Evolutionary conservation across 805 yeast species (phyloP), one percentile per base, ranked within the genome.

Genomic region (Starmerella powellii): DNA sequence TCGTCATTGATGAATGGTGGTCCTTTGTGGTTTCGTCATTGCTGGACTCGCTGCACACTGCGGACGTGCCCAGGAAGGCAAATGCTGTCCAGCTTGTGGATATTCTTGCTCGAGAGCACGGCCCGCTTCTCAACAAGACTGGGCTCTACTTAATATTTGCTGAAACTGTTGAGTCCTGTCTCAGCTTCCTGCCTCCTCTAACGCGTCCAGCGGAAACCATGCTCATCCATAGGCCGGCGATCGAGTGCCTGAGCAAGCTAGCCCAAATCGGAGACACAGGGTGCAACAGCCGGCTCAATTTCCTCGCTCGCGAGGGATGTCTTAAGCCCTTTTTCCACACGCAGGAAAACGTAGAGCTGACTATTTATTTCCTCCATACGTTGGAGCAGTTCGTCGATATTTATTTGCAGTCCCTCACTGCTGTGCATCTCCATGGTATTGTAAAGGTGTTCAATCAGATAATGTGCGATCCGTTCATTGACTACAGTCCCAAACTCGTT

Each of bases 201-300:
- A 46, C 44, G 2, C 41, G 41, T 8, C 41, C 49, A 2, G 41
- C 40, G 2, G 41, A 47, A 11, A 45, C 62, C 5, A 41, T 33
- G 24, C 26, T 17, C 5, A 26, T 59, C 11, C 42, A 51, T 5
- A 33, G 46, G n/a, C 44, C 62, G 44, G 68, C 75, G 31, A 63
- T 62, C n/a, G 61, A 58, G 2, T 72, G 71, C 33, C 68, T 60
- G 45, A 63, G 63, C 41, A 67, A 61, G 37, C 66, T 65, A 3
- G 72, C 58, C n/a, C n/a, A 33, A n/a, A n/a, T n/a, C n/a, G n/a
- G n/a, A n/a, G n/a, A n/a, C n/a, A n/a, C n/a, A n/a, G n/a, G n/a
- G n/a, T 20, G 26, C 28, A 4, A 23, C 37, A 4, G n/a, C 4
- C 10, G 49, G 12, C 24, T 50, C 28, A 45, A 58, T 37, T 39